A percentile compares a stretch with the other conserved stretches of the same genome.
These are phyloP conservation scores for Reutealis trisperma DNA, from an alignment of 345 rosid genomes.

Conservation along the genomic window DNA sequence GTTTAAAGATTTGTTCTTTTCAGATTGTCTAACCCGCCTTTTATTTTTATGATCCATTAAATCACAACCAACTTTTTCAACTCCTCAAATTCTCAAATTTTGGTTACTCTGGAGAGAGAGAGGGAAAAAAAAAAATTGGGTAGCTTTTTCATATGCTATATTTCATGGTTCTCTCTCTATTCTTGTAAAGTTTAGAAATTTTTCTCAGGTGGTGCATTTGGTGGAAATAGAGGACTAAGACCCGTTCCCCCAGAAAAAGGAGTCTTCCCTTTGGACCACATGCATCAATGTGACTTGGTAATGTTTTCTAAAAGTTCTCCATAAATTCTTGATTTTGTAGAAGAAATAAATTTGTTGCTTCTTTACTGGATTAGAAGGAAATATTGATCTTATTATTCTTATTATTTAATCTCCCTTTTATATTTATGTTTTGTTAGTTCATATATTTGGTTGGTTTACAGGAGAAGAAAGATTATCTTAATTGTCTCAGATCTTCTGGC, in stretches of 20 bases:
- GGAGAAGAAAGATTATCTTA: conserved; percentile 93
- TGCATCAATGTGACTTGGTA: conserved; percentile 86
- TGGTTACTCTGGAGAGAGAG: too few species aligned
- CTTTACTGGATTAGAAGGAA: neutral
- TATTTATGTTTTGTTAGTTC: neutral
- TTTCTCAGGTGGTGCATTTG: conserved; percentile 85
- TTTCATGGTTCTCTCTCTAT: neutral
- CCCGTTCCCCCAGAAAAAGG: conserved; percentile 97
- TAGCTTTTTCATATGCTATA: neutral
- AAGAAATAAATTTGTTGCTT: neutral
- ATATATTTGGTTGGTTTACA: conserved; percentile 25
- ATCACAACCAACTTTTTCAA: neutral
- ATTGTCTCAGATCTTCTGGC: conserved; percentile 73
- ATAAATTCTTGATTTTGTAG: neutral
- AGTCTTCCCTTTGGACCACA: conserved; percentile 86
- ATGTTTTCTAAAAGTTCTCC: neutral
- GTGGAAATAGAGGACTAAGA: conserved; percentile 85
- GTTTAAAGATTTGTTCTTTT: neutral
- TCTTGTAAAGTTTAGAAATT: neutral
- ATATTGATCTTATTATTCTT: neutral
- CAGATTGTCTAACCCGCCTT: neutral
- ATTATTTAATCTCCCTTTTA: neutral
- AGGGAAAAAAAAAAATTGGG: neutral
- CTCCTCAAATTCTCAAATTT: neutral
- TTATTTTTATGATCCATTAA: neutral